A percentile compares a stretch with the other conserved stretches of the same genome.
Conservation (phyloP, 1,284 basidiomycete genomes). For the Thecaphora thlaspeos region DNA sequence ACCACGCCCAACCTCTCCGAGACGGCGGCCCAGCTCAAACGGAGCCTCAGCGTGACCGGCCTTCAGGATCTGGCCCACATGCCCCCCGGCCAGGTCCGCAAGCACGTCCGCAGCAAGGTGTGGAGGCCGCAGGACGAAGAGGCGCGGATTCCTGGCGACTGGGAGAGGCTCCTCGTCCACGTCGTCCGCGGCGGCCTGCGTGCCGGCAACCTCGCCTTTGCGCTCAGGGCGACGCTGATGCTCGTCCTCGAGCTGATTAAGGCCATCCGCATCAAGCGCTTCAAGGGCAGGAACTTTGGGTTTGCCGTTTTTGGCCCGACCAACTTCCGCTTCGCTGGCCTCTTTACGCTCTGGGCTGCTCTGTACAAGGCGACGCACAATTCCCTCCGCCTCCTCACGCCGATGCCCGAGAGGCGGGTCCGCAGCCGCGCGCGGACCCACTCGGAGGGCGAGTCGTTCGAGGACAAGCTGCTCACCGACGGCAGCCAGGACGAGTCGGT, state of each 20-base stretch:
- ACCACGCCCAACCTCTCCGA: conserved; percentile 53
- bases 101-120: conserved; percentile 47
- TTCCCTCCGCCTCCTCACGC: conserved; percentile 49
- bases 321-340: conserved; percentile 49
- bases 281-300: conserved; percentile 26
- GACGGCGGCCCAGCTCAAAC: conserved; percentile 47
- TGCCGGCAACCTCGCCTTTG: conserved; percentile 49
- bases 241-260: conserved; percentile 50
- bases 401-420: conserved; percentile 15
- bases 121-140: conserved; percentile 55
- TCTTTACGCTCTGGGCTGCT: conserved; percentile 51
- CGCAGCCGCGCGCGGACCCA: conserved; percentile 10
- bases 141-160: conserved; percentile 47
- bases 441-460: not conserved
- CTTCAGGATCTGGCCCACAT: conserved; percentile 50
- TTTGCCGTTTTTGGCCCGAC: conserved; percentile 37
- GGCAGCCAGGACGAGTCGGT: conserved; percentile 7
- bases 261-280: conserved; percentile 36
- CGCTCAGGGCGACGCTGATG: conserved; percentile 42
- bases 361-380: conserved; percentile 56
- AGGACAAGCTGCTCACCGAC: conserved; percentile 8
- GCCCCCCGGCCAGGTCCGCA: conserved; percentile 42
- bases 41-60: conserved; percentile 43
- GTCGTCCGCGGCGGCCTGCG: conserved; percentile 47
- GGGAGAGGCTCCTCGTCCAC: conserved; percentile 53